These are phyloP conservation scores for Cavenderia fasciculata DNA, from an alignment of 78 protist species.

Conservation along the genomic window DNA sequence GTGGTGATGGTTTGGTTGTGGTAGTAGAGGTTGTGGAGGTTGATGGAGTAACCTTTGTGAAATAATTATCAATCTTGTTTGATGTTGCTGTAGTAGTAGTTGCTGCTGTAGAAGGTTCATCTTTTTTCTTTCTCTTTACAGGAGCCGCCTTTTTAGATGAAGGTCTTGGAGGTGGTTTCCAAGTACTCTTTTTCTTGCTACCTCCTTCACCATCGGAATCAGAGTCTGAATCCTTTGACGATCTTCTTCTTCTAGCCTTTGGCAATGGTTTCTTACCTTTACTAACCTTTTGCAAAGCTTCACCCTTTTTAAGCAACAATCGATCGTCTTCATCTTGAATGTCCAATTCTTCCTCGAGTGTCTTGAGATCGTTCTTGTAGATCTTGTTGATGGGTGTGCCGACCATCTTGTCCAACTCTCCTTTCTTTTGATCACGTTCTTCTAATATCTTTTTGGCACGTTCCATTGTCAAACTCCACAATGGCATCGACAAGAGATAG, in stretches of 20 bases:
- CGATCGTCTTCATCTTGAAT: conserved; percentile 35
- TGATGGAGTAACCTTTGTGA: not conserved
- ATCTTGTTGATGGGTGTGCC: conserved; percentile 33
- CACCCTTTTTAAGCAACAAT: not conserved
- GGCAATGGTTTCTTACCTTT: conserved; percentile 28
- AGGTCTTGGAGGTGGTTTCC: not conserved
- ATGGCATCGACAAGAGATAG: conserved; percentile 79
- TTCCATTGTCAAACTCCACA: conserved; percentile 90
- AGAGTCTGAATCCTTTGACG: not conserved
- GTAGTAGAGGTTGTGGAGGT: not conserved
- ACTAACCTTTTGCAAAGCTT: not conserved
- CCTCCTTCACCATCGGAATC: conserved; percentile 4
- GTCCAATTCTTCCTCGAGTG: conserved; percentile 14
- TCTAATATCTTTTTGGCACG: conserved; percentile 60
- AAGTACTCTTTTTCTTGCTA: not conserved
- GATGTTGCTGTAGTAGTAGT: not conserved
- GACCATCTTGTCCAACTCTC: conserved; percentile 56
- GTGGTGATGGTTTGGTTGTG: not conserved
- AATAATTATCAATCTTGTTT: conserved; percentile 3
- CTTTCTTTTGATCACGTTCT: conserved; percentile 71
- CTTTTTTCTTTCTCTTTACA: conserved; percentile 5
- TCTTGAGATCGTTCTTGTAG: conserved; percentile 75
- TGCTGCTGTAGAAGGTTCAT: not conserved
- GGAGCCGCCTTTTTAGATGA: not conserved
- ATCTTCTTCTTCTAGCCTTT: conserved; percentile 39